Percentiles rank a stretch among this genome's conserved stretches.
These are phyloP conservation scores for Passiflora organensis DNA, from an alignment of 345 rosid genomes.

Conservation along the genomic window DNA sequence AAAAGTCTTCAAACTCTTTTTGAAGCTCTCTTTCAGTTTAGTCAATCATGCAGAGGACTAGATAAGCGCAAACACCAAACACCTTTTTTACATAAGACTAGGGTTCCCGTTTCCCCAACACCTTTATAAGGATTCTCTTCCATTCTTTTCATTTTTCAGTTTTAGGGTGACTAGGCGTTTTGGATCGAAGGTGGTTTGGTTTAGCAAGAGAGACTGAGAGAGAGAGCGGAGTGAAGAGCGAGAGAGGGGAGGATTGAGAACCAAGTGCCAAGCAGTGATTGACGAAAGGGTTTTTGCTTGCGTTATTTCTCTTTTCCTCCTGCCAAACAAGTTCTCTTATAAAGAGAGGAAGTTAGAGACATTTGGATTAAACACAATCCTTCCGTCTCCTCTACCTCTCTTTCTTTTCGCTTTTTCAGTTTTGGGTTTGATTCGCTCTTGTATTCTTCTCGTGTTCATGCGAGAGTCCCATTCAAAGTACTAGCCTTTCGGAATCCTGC, in stretches of 20 bases:
- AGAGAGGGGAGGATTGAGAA: slow-evolving; percentile 67
- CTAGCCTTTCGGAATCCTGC: background rate
- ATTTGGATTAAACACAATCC: slow-evolving; percentile 39
- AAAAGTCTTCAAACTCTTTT: too few relatives aligned
- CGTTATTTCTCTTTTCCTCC: slow-evolving; percentile 54
- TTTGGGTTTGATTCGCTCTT: background rate
- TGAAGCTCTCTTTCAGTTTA: slow-evolving; percentile 2
- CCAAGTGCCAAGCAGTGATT: slow-evolving; percentile 45
- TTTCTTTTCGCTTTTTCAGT: slow-evolving; percentile 12
- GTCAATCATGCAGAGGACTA: slow-evolving; percentile 15
- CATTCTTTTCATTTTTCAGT: too few relatives aligned
- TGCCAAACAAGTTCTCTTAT: slow-evolving; percentile 6
- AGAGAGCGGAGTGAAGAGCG: background rate
- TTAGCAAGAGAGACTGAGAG: too few relatives aligned
- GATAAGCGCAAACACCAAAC: background rate
- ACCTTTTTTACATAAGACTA: background rate
- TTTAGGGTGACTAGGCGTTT: background rate
- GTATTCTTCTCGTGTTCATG: too few relatives aligned
- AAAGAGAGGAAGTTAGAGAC: slow-evolving; percentile 70
- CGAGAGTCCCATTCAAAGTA: background rate
- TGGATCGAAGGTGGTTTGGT: too few relatives aligned
- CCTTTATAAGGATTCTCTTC: too few relatives aligned
- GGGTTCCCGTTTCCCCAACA: slow-evolving; percentile 3
- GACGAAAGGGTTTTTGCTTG: slow-evolving; percentile 26
- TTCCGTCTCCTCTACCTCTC: slow-evolving; percentile 72